phyloP scores from a whole-genome alignment of 2,329 filamentous ascomycete species.

The Colletotrichum zoysiae region DNA sequence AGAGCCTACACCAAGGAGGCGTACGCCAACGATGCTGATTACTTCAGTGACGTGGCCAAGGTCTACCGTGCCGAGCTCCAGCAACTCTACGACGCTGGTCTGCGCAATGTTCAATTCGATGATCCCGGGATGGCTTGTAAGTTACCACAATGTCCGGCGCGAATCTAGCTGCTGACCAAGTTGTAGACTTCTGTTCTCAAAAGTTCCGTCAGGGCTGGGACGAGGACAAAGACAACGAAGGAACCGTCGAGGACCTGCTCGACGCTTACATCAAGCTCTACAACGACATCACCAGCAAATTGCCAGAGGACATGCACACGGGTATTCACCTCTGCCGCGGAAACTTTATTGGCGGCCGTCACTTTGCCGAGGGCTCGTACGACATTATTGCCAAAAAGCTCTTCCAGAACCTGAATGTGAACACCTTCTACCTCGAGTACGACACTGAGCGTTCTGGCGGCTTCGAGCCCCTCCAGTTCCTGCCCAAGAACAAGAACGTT shows the following conservation, averaged over 20 bases:
- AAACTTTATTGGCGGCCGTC: conserved; percentile 75
- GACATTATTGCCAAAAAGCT: conserved; percentile 76
- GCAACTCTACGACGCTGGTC: conserved; percentile 71
- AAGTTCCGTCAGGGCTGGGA: conserved; percentile 79
- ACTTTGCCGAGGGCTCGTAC: conserved; percentile 76
- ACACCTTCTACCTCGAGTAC: conserved; percentile 79
- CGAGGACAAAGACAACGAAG: conserved; percentile 74
- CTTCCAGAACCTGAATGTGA: conserved; percentile 71
- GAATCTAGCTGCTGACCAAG: conserved; percentile 8
- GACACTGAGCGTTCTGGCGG: conserved; percentile 74
- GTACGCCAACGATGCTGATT: conserved; percentile 57
- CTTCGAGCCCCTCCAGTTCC: conserved; percentile 72
- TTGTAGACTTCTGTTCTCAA: conserved; percentile 78
- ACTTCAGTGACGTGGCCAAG: conserved; percentile 74
- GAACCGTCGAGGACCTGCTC: conserved; percentile 75
- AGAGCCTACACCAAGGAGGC: conserved; percentile 46
- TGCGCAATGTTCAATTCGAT: conserved; percentile 76
- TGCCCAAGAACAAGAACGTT: conserved; percentile 72
- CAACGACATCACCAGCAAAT: conserved; percentile 75
- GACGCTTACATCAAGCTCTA: conserved; percentile 83
- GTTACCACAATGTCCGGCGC: conserved; percentile 45
- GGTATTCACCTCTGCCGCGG: conserved; percentile 81
- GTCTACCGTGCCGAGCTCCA: conserved; percentile 74
- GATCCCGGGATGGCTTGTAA: conserved; percentile 76
- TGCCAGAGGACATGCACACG: conserved; percentile 78